A percentile compares a stretch with the other conserved stretches of the same genome.
These are phyloP conservation scores for Glycine soja DNA, from an alignment of 306 rosid species.

Conservation along the genomic window DNA sequence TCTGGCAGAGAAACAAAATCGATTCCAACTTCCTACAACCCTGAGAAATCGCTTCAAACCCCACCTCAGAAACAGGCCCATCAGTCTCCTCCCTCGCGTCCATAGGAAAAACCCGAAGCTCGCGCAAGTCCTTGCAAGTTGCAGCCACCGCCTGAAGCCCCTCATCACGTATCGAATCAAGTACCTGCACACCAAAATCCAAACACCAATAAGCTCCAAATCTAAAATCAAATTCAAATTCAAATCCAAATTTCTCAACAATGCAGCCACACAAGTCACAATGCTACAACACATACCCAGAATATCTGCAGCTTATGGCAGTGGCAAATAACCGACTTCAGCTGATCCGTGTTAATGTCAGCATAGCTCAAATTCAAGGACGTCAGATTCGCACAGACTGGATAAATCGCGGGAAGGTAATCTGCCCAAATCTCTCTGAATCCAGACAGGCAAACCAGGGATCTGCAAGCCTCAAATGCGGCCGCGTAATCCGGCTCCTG, in stretches of 20 bases:
- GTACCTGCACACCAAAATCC: conserved; percentile 60
- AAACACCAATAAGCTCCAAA: conserved; percentile 40
- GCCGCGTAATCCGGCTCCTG: conserved; percentile 70
- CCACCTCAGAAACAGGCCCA: conserved; percentile 88
- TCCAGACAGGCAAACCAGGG: conserved; percentile 87
- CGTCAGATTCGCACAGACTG: conserved; percentile 73
- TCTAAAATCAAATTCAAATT: conserved; percentile 1
- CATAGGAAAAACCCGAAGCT: conserved; percentile 84
- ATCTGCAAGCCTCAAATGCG: conserved; percentile 77
- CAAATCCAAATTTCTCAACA: neutral
- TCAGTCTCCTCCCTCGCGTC: conserved; percentile 60
- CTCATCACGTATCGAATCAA: conserved; percentile 85
- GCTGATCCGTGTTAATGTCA: conserved; percentile 61
- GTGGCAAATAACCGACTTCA: conserved; percentile 65
- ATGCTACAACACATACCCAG: conserved; percentile 66
- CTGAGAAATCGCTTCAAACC: conserved; percentile 80
- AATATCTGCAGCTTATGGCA: conserved; percentile 78
- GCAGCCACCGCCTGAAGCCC: conserved; percentile 90
- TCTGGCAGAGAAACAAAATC: conserved; percentile 77
- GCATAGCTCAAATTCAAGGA: conserved; percentile 85
- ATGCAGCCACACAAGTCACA: neutral
- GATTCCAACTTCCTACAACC: conserved; percentile 84
- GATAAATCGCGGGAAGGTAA: conserved; percentile 67
- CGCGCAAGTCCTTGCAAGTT: conserved; percentile 79
- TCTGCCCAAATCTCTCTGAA: conserved; percentile 70